Evolutionary conservation across 2,329 filamentous ascomycete genomes (phyloP).

Genomic region (Mariannaea elegans): DNA sequence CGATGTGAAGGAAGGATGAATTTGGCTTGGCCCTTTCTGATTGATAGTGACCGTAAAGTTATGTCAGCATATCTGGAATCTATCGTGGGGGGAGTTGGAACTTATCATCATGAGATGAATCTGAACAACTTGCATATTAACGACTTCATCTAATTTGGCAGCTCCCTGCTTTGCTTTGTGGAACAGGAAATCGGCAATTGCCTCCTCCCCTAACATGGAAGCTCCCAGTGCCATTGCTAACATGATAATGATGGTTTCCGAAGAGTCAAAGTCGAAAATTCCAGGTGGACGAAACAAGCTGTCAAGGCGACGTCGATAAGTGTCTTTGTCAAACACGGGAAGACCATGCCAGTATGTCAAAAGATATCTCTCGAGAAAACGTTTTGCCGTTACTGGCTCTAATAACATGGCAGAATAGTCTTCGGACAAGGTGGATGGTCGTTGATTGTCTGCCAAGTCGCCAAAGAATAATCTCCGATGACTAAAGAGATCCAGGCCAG

Average conservation of each 20-base stretch:
- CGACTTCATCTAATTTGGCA: slow-evolving; percentile 51
- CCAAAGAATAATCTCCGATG: slow-evolving; percentile 44
- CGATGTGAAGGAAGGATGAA: slow-evolving; percentile 51
- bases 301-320: slow-evolving; percentile 47
- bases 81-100: background rate
- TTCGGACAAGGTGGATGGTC: slow-evolving; percentile 32
- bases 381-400: slow-evolving; percentile 48
- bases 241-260: slow-evolving; percentile 49
- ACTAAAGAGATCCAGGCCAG: slow-evolving; percentile 44
- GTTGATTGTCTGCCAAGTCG: slow-evolving; percentile 48
- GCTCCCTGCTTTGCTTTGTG: slow-evolving; percentile 52
- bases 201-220: slow-evolving; percentile 49
- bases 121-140: slow-evolving; percentile 55
- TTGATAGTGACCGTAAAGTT: slow-evolving; percentile 51
- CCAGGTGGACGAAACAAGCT: slow-evolving; percentile 45
- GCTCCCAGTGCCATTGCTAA: slow-evolving; percentile 49
- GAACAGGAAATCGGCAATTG: slow-evolving; percentile 52
- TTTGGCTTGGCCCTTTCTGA: slow-evolving; percentile 55
- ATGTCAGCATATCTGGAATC: slow-evolving; percentile 21
- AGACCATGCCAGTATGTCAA: slow-evolving; percentile 50
- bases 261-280: slow-evolving; percentile 44
- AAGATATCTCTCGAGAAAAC: slow-evolving; percentile 52
- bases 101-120: slow-evolving; percentile 56
- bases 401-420: slow-evolving; percentile 47
- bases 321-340: slow-evolving; percentile 47